Conservation (phyloP, 2,329 filamentous ascomycete genomes). For the Aspergillus bombycis region DNA sequence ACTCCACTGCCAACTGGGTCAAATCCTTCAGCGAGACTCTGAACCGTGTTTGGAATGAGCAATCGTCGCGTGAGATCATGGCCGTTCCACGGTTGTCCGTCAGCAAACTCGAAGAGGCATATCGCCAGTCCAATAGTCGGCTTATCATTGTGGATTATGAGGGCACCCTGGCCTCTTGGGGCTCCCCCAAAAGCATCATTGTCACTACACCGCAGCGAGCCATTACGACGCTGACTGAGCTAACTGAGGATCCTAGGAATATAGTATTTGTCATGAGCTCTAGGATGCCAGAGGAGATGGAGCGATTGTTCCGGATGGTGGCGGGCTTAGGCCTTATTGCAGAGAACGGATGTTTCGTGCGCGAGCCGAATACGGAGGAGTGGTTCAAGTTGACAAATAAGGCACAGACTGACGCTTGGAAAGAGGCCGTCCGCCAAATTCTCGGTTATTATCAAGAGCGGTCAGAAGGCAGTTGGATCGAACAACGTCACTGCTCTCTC, state of each 20-base stretch:
- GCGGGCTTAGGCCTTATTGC: constrained; percentile 86
- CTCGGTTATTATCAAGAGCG: constrained; percentile 88
- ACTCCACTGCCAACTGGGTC: constrained; percentile 87
- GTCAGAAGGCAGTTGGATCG: constrained; percentile 82
- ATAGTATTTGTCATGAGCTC: constrained; percentile 93
- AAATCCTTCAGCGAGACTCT: constrained; percentile 73
- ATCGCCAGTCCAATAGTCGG: constrained; percentile 67
- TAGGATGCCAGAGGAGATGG: constrained; percentile 82
- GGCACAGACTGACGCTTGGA: constrained; percentile 74
- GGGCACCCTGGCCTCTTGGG: constrained; percentile 86
- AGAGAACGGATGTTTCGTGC: constrained; percentile 91
- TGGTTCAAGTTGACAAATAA: constrained; percentile 82
- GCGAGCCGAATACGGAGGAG: constrained; percentile 65
- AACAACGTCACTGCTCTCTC: constrained; percentile 88
- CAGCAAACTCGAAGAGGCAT: constrained; percentile 65
- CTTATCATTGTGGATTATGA: constrained; percentile 94
- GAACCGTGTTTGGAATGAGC: constrained; percentile 77
- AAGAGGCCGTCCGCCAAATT: constrained; percentile 78
- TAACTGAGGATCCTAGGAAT: constrained; percentile 79
- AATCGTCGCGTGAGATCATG: constrained; percentile 80
- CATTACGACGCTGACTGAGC: constrained; percentile 77
- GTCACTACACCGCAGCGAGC: constrained; percentile 84
- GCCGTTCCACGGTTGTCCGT: constrained; percentile 84
- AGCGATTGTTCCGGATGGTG: constrained; percentile 80
- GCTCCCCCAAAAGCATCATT: constrained; percentile 80